These are phyloP conservation scores for Lactifluus pinguis DNA, from an alignment of 768 basidiomycete genomes.

Conservation along the genomic window DNA sequence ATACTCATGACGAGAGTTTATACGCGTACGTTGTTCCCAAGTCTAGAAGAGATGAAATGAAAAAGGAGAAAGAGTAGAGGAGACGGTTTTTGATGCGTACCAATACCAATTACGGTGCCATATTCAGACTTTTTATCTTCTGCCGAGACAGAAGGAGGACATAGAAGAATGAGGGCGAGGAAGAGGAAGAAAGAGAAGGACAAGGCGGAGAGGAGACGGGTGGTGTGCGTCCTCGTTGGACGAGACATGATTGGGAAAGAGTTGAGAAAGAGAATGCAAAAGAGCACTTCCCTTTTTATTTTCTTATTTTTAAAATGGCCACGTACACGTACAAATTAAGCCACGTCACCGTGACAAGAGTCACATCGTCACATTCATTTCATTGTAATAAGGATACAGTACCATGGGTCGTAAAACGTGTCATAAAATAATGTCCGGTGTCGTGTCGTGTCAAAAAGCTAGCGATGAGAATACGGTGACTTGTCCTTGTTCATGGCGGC, in stretches of 20 bases:
- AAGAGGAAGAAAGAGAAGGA: constrained; percentile 33
- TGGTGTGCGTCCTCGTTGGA: constrained; percentile 19
- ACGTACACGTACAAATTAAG: background rate
- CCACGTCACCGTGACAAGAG: too few species aligned
- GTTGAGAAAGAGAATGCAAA: too few species aligned
- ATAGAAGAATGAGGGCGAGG: constrained; percentile 64
- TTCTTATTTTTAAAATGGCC: background rate
- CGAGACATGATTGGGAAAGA: constrained; percentile 15
- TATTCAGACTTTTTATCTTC: constrained; percentile 65
- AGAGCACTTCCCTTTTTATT: too few species aligned
- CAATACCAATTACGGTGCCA: constrained; percentile 91
- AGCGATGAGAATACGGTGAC: constrained; percentile 1
- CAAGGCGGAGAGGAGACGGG: constrained; percentile 20
- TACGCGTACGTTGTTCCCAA: constrained; percentile 76
- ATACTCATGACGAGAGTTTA: background rate
- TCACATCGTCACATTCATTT: too few species aligned
- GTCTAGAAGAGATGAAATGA: constrained; percentile 37
- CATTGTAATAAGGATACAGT: too few species aligned
- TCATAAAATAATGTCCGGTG: background rate
- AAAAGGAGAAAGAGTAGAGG: background rate
- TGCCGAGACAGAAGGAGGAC: constrained; percentile 53
- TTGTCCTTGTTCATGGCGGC: background rate
- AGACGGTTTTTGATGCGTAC: constrained; percentile 31
- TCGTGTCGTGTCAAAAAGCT: background rate
- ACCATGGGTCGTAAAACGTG: too few species aligned